These are phyloP conservation scores for Neonectria faginata DNA, from an alignment of 2,329 filamentous ascomycete genomes.

Conservation along the genomic window DNA sequence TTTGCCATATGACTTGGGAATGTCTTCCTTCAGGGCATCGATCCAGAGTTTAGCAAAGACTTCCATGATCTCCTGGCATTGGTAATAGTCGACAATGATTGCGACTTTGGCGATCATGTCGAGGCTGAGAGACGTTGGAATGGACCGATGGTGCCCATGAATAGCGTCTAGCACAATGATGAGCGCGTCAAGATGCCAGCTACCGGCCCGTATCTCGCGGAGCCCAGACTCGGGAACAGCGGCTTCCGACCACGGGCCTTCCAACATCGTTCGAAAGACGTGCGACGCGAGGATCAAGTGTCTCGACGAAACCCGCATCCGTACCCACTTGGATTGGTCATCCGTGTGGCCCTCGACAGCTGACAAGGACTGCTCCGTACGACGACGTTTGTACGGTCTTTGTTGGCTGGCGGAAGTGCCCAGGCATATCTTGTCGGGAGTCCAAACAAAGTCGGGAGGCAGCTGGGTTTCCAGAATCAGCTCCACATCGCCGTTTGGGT, in stretches of 20 bases:
- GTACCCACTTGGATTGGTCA: neutral
- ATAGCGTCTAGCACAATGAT: constrained; percentile 47
- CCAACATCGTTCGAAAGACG: constrained; percentile 32
- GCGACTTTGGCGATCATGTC: constrained; percentile 46
- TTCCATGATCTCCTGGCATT: constrained; percentile 44
- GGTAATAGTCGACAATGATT: constrained; percentile 48
- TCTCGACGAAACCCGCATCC: constrained; percentile 21
- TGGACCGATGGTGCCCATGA: constrained; percentile 41
- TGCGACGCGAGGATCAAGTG: constrained; percentile 34
- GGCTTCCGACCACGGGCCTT: constrained; percentile 23
- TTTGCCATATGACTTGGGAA: constrained; percentile 14
- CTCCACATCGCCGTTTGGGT: too few species aligned
- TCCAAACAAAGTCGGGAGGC: too few species aligned
- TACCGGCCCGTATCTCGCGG: constrained; percentile 25
- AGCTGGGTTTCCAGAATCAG: neutral
- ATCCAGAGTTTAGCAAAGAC: constrained; percentile 35
- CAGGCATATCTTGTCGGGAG: neutral
- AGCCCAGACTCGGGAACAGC: constrained; percentile 13
- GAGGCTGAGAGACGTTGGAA: constrained; percentile 36
- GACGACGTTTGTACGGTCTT: too few species aligned
- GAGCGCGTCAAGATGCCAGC: constrained; percentile 47
- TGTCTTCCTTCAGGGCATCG: accelerated
- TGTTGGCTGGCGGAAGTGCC: too few species aligned
- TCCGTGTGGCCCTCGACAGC: neutral
- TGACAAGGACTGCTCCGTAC: neutral